These are phyloP conservation scores for Castanea crenata DNA, from an alignment of 306 rosid genomes.

Conservation along the genomic window DNA sequence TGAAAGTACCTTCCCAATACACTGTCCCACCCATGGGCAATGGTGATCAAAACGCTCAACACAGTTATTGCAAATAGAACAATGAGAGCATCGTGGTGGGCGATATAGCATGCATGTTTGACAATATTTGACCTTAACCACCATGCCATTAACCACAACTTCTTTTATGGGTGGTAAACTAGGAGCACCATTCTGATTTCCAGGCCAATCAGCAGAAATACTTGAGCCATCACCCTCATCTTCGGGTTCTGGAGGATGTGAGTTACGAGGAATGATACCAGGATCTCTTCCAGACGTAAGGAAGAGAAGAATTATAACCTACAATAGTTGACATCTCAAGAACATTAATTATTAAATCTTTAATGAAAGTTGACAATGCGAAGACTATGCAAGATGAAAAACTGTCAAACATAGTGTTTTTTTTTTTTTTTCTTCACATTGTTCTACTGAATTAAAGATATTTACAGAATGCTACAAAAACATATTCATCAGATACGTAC, in stretches of 20 bases:
- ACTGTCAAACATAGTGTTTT: neutral
- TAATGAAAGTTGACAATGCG: neutral
- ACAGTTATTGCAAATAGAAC: conserved; percentile 77
- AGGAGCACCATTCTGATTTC: conserved; percentile 25
- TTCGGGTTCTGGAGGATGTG: conserved; percentile 57
- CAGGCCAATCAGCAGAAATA: conserved; percentile 38
- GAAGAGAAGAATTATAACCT: conserved; percentile 63
- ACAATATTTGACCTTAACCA: conserved; percentile 64
- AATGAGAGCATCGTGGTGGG: conserved; percentile 78
- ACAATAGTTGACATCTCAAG: conserved; percentile 21
- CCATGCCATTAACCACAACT: conserved; percentile 47
- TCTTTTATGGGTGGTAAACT: conserved; percentile 56
- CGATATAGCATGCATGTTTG: conserved; percentile 77
- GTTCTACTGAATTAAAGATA: neutral
- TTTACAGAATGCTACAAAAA: neutral
- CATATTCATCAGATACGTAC: neutral
- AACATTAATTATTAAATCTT: neutral
- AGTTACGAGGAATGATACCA: conserved; percentile 69
- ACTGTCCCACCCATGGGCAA: conserved; percentile 93
- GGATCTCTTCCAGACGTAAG: conserved; percentile 86
- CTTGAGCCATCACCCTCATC: conserved; percentile 29
- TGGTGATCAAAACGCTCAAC: conserved; percentile 88
- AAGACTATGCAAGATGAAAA: neutral
- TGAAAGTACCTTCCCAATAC: conserved; percentile 66
- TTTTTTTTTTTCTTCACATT: neutral